A percentile compares a stretch with the other conserved stretches of the same genome.
Conservation (phyloP, 1,284 basidiomycete species). For the Apiotrichum montevideense region DNA sequence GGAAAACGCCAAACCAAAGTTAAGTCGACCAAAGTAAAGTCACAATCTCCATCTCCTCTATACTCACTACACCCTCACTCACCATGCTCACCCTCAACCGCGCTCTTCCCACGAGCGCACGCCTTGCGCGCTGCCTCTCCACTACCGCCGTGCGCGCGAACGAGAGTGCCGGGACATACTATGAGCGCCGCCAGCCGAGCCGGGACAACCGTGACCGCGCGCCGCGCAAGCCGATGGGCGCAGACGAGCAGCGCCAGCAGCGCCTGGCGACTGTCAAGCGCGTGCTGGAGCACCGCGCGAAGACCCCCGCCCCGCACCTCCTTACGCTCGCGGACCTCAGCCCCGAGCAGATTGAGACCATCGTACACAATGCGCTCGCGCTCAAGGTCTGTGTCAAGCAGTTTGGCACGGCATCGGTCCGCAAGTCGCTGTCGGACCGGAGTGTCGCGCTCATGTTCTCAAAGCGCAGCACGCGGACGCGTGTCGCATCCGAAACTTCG, state of each 20-base stretch:
- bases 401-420: conserved; percentile 8
- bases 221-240: no score
- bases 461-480: conserved; percentile 88
- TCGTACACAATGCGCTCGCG: conserved; percentile 32
- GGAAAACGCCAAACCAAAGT: no score
- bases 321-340: conserved; percentile 44
- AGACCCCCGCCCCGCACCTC: conserved; percentile 28
- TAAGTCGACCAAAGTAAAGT: no score
- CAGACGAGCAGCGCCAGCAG: no score
- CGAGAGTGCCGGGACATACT: no score
- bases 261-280: not conserved
- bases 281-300: not conserved
- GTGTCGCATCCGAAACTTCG: conserved; percentile 81
- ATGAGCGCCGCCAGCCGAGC: no score
- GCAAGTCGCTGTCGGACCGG: conserved; percentile 64
- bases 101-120: not conserved
- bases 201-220: no score
- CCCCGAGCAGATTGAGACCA: conserved; percentile 28
- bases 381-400: conserved; percentile 36
- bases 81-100: conserved; percentile 2
- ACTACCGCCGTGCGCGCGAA: not conserved
- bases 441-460: conserved; percentile 84
- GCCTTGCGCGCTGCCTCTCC: not conserved
- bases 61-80: not conserved
- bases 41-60: no score